Conservation (phyloP, 2,329 filamentous ascomycete species). For the Pezicula radicicola region DNA sequence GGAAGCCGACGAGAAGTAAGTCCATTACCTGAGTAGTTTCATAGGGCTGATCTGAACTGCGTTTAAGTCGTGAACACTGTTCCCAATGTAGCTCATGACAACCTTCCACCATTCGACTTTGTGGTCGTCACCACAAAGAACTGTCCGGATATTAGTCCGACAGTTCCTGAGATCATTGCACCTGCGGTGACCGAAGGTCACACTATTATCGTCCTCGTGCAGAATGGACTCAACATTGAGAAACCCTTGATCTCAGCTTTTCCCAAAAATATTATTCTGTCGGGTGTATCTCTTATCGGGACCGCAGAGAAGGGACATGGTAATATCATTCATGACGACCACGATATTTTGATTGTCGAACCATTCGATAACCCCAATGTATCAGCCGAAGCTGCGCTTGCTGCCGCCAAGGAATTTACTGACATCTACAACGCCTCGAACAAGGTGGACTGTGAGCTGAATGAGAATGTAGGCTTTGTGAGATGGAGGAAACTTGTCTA, state of each 20-base stretch:
- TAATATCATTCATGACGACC: constrained; percentile 19
- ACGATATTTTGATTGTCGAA: constrained; percentile 17
- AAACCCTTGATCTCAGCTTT: constrained; percentile 18
- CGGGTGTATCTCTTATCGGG: constrained; percentile 22
- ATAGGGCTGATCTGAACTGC: neutral
- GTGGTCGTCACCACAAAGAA: constrained; percentile 25
- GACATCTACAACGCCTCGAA: constrained; percentile 18
- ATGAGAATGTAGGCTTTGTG: constrained; percentile 16
- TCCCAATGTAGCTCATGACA: constrained; percentile 37
- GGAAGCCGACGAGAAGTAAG: constrained; percentile 18
- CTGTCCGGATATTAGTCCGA: constrained; percentile 31
- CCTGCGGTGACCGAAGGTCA: constrained; percentile 20
- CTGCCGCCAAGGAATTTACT: constrained; percentile 16
- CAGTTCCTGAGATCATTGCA: constrained; percentile 16
- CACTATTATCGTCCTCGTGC: constrained; percentile 20
- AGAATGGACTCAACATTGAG: constrained; percentile 27
- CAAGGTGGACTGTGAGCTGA: constrained; percentile 16
- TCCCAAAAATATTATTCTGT: constrained; percentile 19
- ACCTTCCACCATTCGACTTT: constrained; percentile 16
- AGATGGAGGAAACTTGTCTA: constrained; percentile 24
- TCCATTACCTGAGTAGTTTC: neutral
- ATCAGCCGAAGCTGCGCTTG: constrained; percentile 2
- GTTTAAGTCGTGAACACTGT: constrained; percentile 42
- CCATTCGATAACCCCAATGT: constrained; percentile 17
- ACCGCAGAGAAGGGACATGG: constrained; percentile 16